Evolutionary conservation across 2,329 filamentous ascomycete species (phyloP).

Genomic region (Epicoccum sorghinum): DNA sequence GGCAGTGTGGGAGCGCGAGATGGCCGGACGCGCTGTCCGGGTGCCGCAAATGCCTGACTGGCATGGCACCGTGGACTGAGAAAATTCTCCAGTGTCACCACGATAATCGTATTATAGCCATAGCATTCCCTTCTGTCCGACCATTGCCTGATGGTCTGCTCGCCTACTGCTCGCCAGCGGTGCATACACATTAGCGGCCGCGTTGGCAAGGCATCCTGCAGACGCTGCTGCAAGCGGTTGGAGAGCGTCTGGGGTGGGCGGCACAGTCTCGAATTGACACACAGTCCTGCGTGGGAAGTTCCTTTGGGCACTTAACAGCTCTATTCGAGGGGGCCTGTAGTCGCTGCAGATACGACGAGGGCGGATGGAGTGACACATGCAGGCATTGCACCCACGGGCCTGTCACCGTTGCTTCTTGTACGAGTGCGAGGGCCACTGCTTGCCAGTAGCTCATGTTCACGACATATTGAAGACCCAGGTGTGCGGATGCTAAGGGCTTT

Average conservation of each 20-base stretch:
- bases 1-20: background rate
- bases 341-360: constrained; percentile 4
- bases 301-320: constrained; percentile 2
- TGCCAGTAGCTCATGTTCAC: constrained; percentile 3
- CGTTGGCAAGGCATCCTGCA: constrained; percentile 27
- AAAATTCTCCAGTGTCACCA: constrained; percentile 14
- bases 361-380: constrained; percentile 1
- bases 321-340: constrained; percentile 1
- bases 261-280: constrained; percentile 3
- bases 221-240: constrained; percentile 10
- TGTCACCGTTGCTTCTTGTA: constrained; percentile 1
- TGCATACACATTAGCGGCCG: constrained; percentile 17
- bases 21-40: background rate
- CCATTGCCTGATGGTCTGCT: constrained; percentile 8
- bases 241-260: constrained; percentile 4
- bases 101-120: constrained; percentile 28
- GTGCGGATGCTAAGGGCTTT: constrained; percentile 16
- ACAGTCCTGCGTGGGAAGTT: background rate
- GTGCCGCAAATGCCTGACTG: constrained; percentile 6
- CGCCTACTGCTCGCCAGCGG: background rate
- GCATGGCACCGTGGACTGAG: constrained; percentile 7
- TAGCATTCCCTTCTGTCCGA: constrained; percentile 6
- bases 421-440: constrained; percentile 5
- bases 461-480: constrained; percentile 17
- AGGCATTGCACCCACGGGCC: constrained; percentile 9